These are phyloP conservation scores for Gamarada debralockiae DNA, from an alignment of 495 filamentous ascomycete species.

Conservation along the genomic window DNA sequence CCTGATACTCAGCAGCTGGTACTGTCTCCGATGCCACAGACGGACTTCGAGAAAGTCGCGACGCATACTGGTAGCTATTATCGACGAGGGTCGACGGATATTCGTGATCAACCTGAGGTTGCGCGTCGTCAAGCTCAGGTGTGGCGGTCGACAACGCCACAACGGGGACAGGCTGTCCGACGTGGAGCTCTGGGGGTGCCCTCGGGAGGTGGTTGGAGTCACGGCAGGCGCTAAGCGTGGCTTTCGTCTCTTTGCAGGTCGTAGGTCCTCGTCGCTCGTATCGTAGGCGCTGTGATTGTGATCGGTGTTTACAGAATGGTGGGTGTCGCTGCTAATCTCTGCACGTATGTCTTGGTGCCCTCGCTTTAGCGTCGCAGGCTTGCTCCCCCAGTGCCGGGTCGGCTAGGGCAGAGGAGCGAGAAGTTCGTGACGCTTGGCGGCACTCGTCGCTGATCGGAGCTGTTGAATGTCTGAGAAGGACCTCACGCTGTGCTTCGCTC, in stretches of 20 bases:
- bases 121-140: conserved; percentile 1
- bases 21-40: neutral
- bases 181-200: too few species aligned
- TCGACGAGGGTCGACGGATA: neutral
- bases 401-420: neutral
- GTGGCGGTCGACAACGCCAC: too few species aligned
- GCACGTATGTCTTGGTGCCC: conserved; percentile 6
- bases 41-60: neutral
- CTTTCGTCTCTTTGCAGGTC: conserved; percentile 16
- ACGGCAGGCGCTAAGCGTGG: conserved; percentile 4
- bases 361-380: neutral
- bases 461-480: conserved; percentile 6
- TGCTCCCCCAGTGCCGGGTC: neutral
- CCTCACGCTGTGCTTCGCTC: conserved; percentile 4
- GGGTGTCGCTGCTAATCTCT: conserved; percentile 5
- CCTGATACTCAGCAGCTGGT: conserved; percentile 17
- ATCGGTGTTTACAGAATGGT: conserved; percentile 3
- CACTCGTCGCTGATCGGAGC: conserved; percentile 3
- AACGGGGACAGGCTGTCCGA: too few species aligned
- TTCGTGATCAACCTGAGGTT: conserved; percentile 3
- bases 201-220: neutral
- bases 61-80: neutral
- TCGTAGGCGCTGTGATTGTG: conserved; percentile 1
- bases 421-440: neutral
- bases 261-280: conserved; percentile 7